Evolutionary conservation across 139 green algal genomes (phyloP), one percentile per base, ranked within the genome.

Genomic region (Chlamydomonas schloesseri): DNA sequence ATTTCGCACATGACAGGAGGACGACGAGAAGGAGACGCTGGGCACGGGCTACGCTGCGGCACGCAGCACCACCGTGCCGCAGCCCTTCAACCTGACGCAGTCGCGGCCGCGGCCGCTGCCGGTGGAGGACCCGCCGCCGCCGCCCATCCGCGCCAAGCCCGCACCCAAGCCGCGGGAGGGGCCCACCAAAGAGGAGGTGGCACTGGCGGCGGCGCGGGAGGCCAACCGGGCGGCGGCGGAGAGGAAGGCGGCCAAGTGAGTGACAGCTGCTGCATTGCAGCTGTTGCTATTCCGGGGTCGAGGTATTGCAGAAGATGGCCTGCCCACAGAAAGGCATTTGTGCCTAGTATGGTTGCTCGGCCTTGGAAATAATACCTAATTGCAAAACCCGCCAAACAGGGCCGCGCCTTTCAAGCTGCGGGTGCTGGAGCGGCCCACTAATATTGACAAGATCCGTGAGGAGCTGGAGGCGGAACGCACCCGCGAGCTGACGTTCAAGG

Each of bases 71-170:
- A 96, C 91, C 0, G 58, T 89, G 36, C 79, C 87, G 6, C 53
- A 93, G 86, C 93, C 93, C 20, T 97, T 97, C 89, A 96, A 94
- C 47, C 90, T 97, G 18, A 90, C 83, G 15, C 73, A 93, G 84
- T 86, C 88, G 6, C 91, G 91, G 58, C 92, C 92, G 6, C 94
- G 94, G 87, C 90, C 91, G n/a, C 67, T 92, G 57, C 95, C 93
- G 6, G 73, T 91, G n/a, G 86, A 93, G 81, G 85, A 94, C 72
- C 85, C 88, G 4, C 73, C 79, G 8, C 92, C 92, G 65, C 80
- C 82, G 31, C 82, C 83, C 28, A 71, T 80, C 37, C 81, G 74
- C 8, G 65, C 87, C 26, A 83, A 90, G 76, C 89, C 90, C 0
- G 65, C 90, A n/a, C 93, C 92, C 20, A 67, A 71, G 73, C 47